Conservation (phyloP, 306 rosid genomes). For the Sesbania bispinosa region DNA sequence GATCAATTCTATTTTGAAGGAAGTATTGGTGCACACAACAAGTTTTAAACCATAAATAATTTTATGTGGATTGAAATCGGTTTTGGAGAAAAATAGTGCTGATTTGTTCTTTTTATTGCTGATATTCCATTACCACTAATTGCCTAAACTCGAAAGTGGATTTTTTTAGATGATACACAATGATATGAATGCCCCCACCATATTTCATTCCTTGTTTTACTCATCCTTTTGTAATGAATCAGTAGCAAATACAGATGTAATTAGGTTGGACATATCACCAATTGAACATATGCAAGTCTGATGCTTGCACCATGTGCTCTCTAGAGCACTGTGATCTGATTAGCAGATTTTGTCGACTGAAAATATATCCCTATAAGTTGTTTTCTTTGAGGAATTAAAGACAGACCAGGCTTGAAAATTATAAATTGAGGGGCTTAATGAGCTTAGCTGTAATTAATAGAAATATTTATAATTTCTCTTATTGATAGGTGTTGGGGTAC, state of each 20-base stretch:
- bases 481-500: neutral
- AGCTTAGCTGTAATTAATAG: neutral
- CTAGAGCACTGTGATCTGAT: neutral
- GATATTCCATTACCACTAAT: neutral
- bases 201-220: conserved; percentile 1
- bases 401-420: neutral
- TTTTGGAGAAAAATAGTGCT: neutral
- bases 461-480: neutral
- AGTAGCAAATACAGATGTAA: neutral
- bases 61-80: conserved; percentile 2
- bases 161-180: neutral
- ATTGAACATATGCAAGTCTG: neutral
- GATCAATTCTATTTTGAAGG: neutral
- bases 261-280: neutral
- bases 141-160: neutral
- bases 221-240: conserved; percentile 1
- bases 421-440: neutral
- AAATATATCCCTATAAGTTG: neutral
- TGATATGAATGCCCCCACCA: neutral
- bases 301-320: neutral
- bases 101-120: neutral
- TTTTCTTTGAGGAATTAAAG: neutral
- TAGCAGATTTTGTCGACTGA: neutral
- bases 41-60: too few species aligned
- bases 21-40: neutral